Base-by-base conservation (phyloP, 768 basidiomycete species). In the Xerocomellus chrysenteron region DNA sequence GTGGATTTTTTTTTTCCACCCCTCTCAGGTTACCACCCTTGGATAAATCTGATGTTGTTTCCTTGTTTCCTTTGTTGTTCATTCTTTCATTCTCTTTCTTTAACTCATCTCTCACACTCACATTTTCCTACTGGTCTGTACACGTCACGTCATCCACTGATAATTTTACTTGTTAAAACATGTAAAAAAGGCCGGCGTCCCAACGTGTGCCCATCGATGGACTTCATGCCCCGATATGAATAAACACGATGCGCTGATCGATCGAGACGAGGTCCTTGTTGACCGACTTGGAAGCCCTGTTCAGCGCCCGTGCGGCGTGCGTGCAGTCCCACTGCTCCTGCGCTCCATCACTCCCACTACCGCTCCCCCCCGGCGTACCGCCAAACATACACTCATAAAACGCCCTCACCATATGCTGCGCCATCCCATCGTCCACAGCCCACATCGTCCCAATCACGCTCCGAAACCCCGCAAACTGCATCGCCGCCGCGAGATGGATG, bases 361-460 rank as follows among this genome's bases (percentile, higher is more conserved):
- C 26, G 26, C 26, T 26, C 2, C 26, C 26, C 26, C 26, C 13
- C 9, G 21, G 12, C 7, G 4, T 21, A 0, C 14, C 35, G 6
- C 30, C 16, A 32, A 66, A 68, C 58, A 69, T 26, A 4, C 48
- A 16, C 35, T 39, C 45, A 36, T 69, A 71, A 59, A 69, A 69
- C 26, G 55, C 60, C 40, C n/a, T 43, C 33, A 69, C 68, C 58
- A 66, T 62, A 1, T 26, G 28, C 17, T 21, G 46, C 3, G 47
- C 68, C 63, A 64, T 67, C 36, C 5, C 45, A 5, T 71, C 69
- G 42, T 69, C 68, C 35, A 69, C 69, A 3, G 67, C 63, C 72
- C 73, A 72, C 61, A 73, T 61, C 30, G 75, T 74, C 35, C 71
- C 74, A 5, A 76, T 63, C 17, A 75, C 75, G 33, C 71, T 63